Evolutionary conservation across 2,329 filamentous ascomycete genomes (phyloP).

Genomic region (Diaporthe citrichinensis): DNA sequence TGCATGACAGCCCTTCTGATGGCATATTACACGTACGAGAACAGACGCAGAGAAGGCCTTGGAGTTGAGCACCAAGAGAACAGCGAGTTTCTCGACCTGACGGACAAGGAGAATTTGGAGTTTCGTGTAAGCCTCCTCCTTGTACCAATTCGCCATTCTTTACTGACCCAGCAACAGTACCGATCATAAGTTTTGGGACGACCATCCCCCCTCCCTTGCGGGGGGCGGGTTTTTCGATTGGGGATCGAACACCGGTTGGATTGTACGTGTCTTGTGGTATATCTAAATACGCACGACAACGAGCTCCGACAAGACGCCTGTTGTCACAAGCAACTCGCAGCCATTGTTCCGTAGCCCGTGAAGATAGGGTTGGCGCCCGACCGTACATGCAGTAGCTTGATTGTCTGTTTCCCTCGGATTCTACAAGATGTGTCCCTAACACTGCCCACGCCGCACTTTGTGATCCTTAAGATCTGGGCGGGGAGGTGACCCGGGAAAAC

Average conservation of each 20-base stretch:
- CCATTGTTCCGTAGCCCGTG: background rate
- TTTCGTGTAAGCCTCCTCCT: conserved; percentile 43
- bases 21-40: conserved; percentile 41
- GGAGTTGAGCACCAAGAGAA: conserved; percentile 45
- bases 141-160: background rate
- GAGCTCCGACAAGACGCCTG: background rate
- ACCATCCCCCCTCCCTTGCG: too few species aligned
- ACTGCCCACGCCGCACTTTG: background rate
- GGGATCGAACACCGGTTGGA: background rate
- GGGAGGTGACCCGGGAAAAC: background rate
- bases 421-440: background rate
- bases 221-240: background rate
- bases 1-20: conserved; percentile 37
- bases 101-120: conserved; percentile 50
- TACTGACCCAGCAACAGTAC: conserved; percentile 38
- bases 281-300: conserved; percentile 8
- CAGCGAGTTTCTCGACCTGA: conserved; percentile 50
- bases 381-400: background rate
- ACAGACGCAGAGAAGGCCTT: conserved; percentile 38
- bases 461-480: background rate
- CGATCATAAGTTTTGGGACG: conserved; percentile 13
- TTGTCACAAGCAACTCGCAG: background rate
- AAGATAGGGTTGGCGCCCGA: background rate
- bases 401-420: background rate
- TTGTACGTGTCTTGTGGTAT: background rate